phyloP scores from a whole-genome alignment of 2,329 filamentous ascomycete species.

The Fonsecaea monophora region DNA sequence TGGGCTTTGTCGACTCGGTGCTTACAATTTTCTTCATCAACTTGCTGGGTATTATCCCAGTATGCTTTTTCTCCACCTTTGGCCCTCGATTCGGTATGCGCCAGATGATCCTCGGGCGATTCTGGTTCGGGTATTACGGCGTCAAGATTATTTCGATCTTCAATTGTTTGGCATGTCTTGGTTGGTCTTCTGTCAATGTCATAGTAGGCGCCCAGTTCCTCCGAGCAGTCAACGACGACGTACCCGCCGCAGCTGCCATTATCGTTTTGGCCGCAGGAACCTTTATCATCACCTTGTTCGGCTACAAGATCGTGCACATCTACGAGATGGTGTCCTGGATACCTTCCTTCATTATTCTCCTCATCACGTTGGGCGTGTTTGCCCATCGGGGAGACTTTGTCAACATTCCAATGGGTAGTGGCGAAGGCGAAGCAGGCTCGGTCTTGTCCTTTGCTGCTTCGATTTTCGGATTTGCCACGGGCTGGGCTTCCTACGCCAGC shows the following conservation, averaged over 20 bases:
- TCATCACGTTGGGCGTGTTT: slow-evolving; percentile 73
- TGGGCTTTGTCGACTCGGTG: slow-evolving; percentile 76
- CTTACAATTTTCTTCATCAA: slow-evolving; percentile 78
- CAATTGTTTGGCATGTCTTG: slow-evolving; percentile 52
- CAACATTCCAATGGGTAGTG: slow-evolving; percentile 65
- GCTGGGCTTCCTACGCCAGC: slow-evolving; percentile 76
- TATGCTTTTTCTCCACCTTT: slow-evolving; percentile 79
- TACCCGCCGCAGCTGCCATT: slow-evolving; percentile 74
- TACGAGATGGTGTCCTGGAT: slow-evolving; percentile 81
- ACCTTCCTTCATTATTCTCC: slow-evolving; percentile 73
- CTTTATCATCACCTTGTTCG: slow-evolving; percentile 73
- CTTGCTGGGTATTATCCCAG: slow-evolving; percentile 72
- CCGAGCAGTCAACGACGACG: slow-evolving; percentile 71
- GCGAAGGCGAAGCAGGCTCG: slow-evolving; percentile 65
- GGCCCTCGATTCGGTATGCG: slow-evolving; percentile 76
- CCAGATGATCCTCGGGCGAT: slow-evolving; percentile 80
- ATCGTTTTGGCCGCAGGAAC: slow-evolving; percentile 74
- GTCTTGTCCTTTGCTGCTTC: slow-evolving; percentile 71
- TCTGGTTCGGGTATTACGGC: slow-evolving; percentile 76
- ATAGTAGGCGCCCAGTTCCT: slow-evolving; percentile 82
- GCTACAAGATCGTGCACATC: slow-evolving; percentile 75
- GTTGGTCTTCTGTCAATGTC: slow-evolving; percentile 78
- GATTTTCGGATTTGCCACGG: slow-evolving; percentile 71
- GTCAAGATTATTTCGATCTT: slow-evolving; percentile 66
- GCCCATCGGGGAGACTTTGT: slow-evolving; percentile 70